These are phyloP conservation scores for Diaporthe aspalathi DNA, from an alignment of 2,329 filamentous ascomycete genomes.

Conservation along the genomic window DNA sequence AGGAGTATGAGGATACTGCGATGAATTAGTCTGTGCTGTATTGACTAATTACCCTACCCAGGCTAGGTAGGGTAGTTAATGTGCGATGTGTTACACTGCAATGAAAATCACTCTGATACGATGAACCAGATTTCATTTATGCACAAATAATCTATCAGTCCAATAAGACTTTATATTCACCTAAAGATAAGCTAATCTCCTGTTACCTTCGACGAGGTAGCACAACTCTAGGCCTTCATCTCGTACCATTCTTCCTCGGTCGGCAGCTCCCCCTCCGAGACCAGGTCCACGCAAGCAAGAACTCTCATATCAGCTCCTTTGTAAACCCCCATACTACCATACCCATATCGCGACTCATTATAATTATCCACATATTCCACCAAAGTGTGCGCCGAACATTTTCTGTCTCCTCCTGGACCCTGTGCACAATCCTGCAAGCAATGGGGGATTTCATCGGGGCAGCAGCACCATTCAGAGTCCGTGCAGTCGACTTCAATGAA, in stretches of 20 bases:
- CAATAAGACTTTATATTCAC: too few relatives aligned
- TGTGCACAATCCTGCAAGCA: background rate
- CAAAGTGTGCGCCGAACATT: background rate
- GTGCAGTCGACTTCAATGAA: background rate
- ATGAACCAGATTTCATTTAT: too few relatives aligned
- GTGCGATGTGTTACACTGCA: background rate
- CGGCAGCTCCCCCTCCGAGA: constrained; percentile 1
- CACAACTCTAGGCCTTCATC: too few relatives aligned
- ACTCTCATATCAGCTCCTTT: background rate
- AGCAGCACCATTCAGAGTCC: background rate
- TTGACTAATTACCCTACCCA: too few relatives aligned
- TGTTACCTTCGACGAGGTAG: too few relatives aligned
- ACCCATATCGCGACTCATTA: background rate
- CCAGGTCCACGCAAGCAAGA: constrained; percentile 1
- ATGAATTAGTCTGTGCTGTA: background rate
- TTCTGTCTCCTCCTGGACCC: too few relatives aligned
- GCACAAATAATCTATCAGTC: too few relatives aligned
- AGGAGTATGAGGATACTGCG: too few relatives aligned
- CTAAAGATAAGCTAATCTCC: too few relatives aligned
- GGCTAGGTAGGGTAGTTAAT: too few relatives aligned
- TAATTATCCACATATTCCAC: rapidly evolving
- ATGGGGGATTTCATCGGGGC: background rate
- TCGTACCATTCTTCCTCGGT: constrained; percentile 1
- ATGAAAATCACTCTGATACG: background rate
- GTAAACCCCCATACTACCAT: background rate